Evolutionary conservation across 495 filamentous ascomycete genomes (phyloP).

Genomic region (Paragyromitra xinjiangensis): DNA sequence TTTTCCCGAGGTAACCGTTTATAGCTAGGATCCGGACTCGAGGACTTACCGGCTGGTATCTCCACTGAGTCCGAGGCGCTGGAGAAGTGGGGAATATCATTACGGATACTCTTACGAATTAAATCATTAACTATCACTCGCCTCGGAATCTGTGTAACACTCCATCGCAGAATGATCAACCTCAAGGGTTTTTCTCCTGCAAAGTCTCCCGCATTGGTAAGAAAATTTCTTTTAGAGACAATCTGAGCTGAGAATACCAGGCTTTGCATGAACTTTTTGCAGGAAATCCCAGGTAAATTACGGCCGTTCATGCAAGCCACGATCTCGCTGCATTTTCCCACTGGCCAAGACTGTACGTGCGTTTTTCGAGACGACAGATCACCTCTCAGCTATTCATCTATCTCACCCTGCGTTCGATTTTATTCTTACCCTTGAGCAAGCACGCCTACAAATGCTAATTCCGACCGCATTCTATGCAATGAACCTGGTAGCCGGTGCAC

Average conservation of each 20-base stretch:
- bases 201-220: too few species aligned
- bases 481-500: not conserved
- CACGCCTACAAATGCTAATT: not conserved
- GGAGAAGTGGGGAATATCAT: not conserved
- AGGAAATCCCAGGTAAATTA: conserved; percentile 11
- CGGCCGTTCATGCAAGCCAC: conserved; percentile 29
- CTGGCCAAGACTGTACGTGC: conserved; percentile 4
- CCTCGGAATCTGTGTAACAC: not conserved
- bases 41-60: too few species aligned
- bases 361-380: not conserved
- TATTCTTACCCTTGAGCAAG: not conserved
- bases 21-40: not conserved
- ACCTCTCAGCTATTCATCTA: not conserved
- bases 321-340: conserved; percentile 18
- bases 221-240: too few species aligned
- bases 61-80: not conserved
- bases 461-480: not conserved
- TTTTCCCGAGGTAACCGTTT: not conserved
- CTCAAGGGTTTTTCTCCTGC: not conserved
- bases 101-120: not conserved
- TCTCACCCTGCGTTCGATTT: not conserved
- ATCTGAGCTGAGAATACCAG: not conserved
- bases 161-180: not conserved
- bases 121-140: conserved; percentile 18
- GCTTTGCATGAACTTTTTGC: not conserved